These are phyloP conservation scores for Fraxinus baroniana DNA, from an alignment of 305 asterid genomes.

Conservation along the genomic window DNA sequence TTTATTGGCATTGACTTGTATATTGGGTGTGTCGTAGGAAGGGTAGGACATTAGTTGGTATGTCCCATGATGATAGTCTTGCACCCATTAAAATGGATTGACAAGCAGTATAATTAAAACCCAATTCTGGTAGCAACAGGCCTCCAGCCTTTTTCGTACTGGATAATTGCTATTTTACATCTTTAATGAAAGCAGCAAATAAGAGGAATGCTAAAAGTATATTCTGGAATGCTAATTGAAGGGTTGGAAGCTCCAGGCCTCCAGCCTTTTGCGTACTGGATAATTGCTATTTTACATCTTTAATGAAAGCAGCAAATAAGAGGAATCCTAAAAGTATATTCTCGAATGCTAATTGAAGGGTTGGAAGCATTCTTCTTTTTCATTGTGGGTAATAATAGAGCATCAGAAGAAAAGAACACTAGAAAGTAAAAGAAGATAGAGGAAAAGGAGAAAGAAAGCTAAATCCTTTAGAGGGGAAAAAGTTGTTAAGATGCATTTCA, in stretches of 20 bases:
- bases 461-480: neutral
- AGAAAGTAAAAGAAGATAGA: neutral
- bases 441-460: neutral
- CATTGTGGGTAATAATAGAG: neutral
- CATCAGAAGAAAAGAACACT: neutral
- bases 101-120: neutral
- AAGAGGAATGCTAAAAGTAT: neutral
- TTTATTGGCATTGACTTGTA: neutral
- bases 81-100: neutral
- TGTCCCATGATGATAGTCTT: neutral
- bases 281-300: no score
- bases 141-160: neutral
- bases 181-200: neutral
- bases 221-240: neutral
- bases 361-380: neutral
- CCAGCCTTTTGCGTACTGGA: no score
- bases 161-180: neutral
- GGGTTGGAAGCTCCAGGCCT: neutral
- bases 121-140: neutral
- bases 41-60: neutral
- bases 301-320: neutral
- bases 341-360: neutral
- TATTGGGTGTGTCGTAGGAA: neutral
- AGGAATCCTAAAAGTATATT: neutral
- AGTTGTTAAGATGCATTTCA: neutral